These are phyloP conservation scores for Lentinula aciculospora DNA, from an alignment of 768 basidiomycete genomes.

Conservation along the genomic window DNA sequence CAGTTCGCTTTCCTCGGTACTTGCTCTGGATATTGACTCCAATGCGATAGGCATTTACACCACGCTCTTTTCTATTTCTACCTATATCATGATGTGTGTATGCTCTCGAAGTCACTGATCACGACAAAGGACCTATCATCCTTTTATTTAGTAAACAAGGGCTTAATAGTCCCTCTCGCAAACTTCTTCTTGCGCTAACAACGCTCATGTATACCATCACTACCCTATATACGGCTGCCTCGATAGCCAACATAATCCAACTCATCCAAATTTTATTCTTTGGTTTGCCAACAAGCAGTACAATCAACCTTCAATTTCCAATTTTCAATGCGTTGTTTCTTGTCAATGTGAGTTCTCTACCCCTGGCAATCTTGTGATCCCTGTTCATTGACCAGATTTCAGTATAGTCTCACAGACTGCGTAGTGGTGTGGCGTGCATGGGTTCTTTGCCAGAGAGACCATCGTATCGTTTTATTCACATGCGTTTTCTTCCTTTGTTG, in stretches of 20 bases:
- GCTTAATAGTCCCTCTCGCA: background rate
- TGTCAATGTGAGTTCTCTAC: background rate
- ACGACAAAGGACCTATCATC: background rate
- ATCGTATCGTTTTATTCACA: background rate
- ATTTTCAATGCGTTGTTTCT: background rate
- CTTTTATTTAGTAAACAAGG: background rate
- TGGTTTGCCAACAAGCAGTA: background rate
- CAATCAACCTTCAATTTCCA: background rate
- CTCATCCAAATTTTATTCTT: background rate
- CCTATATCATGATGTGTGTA: background rate
- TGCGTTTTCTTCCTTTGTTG: background rate
- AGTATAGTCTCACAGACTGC: conserved; percentile 5
- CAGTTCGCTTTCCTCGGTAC: background rate
- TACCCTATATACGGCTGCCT: background rate
- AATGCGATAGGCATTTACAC: background rate
- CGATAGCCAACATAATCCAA: background rate
- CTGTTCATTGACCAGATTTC: background rate
- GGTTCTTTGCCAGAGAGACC: background rate
- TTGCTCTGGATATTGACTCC: background rate
- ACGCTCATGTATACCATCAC: conserved; percentile 4
- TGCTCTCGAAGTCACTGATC: no score
- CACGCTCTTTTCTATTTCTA: background rate
- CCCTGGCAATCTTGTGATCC: no score
- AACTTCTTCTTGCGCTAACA: background rate
- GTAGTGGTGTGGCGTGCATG: conserved; percentile 10